Conservation (phyloP, 202 grass and related monocot genomes). For the Alloteropsis angusta region DNA sequence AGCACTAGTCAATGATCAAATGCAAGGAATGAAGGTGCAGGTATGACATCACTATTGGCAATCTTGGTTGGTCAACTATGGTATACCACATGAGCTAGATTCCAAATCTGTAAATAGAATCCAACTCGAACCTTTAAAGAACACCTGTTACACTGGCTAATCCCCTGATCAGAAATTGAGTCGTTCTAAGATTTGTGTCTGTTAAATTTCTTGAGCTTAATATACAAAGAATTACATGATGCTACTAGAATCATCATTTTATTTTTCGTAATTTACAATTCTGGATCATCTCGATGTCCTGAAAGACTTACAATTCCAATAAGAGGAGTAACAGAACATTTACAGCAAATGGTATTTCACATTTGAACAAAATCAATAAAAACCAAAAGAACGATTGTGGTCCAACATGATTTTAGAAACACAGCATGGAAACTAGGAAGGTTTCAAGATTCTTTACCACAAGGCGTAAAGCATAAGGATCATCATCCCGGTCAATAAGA, state of each 20-base stretch:
- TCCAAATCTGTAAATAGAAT: conserved; percentile 7
- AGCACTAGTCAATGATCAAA: background rate
- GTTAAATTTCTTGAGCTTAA: background rate
- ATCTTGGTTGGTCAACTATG: background rate
- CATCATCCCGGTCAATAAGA: conserved; percentile 95
- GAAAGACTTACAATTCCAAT: background rate
- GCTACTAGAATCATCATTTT: background rate
- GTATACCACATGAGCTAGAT: background rate
- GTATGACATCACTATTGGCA: background rate
- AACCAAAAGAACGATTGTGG: conserved; percentile 2
- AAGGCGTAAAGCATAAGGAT: conserved; percentile 80
- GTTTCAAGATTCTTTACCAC: conserved; percentile 56
- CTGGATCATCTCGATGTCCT: background rate
- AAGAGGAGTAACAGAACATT: background rate
- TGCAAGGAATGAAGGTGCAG: background rate
- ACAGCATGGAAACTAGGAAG: conserved; percentile 3
- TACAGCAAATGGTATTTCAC: background rate
- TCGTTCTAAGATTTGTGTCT: background rate
- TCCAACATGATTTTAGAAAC: conserved; percentile 14
- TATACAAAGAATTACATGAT: background rate
- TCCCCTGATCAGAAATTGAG: background rate
- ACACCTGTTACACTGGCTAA: background rate
- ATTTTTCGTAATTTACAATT: background rate
- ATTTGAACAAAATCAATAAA: conserved; percentile 1
- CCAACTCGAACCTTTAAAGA: background rate